A percentile compares a stretch with the other conserved stretches of the same genome.
phyloP scores from a whole-genome alignment of 352 stramenopile species.

The Globisporangium cystogenes region DNA sequence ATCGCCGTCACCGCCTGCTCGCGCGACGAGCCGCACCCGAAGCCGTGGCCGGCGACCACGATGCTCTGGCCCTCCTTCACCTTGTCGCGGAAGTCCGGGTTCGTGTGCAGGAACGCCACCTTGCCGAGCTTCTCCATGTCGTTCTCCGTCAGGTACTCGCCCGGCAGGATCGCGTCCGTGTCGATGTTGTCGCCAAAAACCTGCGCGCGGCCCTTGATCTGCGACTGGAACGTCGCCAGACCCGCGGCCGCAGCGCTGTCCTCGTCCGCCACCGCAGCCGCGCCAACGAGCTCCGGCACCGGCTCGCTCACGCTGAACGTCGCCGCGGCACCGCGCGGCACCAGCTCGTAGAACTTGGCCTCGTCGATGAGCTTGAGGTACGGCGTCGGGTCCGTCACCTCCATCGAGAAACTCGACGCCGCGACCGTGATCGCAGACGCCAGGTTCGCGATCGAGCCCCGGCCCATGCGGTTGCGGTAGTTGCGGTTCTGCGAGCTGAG shows the following conservation, averaged over 20 bases:
- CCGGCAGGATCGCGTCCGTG: slow-evolving; percentile 74
- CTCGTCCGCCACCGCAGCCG: slow-evolving; percentile 36
- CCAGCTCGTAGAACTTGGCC: slow-evolving; percentile 52
- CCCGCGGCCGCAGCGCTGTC: slow-evolving; percentile 52
- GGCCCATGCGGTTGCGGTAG: slow-evolving; percentile 86
- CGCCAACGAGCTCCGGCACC: slow-evolving; percentile 38
- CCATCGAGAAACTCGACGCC: slow-evolving; percentile 79
- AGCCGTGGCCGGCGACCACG: slow-evolving; percentile 73
- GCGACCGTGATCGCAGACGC: slow-evolving; percentile 76
- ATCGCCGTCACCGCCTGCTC: slow-evolving; percentile 81
- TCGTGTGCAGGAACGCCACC: slow-evolving; percentile 78
- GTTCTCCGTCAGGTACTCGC: slow-evolving; percentile 79
- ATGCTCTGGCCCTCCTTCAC: slow-evolving; percentile 64
- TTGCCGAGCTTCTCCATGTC: slow-evolving; percentile 82
- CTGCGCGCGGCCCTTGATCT: slow-evolving; percentile 56
- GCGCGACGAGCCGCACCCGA: slow-evolving; percentile 80
- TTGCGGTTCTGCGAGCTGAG: slow-evolving; percentile 83
- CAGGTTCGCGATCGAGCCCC: slow-evolving; percentile 78
- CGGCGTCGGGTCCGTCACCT: slow-evolving; percentile 68
- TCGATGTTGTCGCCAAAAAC: slow-evolving; percentile 88
- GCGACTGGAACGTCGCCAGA: slow-evolving; percentile 13
- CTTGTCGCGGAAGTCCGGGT: slow-evolving; percentile 84
- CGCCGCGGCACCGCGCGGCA: slow-evolving; percentile 41
- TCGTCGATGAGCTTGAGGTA: slow-evolving; percentile 71
- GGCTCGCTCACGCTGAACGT: slow-evolving; percentile 44